These are phyloP conservation scores for Endocalyx cinctus DNA, from an alignment of 2,329 filamentous ascomycete genomes.

Conservation along the genomic window DNA sequence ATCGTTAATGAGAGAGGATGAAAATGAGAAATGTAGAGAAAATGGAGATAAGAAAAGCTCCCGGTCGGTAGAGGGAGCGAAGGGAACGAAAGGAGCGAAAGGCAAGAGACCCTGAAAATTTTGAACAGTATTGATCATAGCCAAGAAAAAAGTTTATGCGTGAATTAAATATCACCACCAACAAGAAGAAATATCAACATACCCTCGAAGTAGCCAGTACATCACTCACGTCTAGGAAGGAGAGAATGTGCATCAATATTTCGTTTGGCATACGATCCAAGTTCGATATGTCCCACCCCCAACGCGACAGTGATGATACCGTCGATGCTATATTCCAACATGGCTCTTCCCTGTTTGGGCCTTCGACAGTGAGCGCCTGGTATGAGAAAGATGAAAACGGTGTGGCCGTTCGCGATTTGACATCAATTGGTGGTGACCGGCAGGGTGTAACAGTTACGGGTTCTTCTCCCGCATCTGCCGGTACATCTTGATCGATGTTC, in stretches of 20 bases:
- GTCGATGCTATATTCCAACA: conserved; percentile 12
- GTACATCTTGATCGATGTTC: conserved; percentile 9
- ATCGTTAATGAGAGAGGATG: no score
- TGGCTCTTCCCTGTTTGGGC: conserved; percentile 10
- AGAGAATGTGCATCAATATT: conserved; percentile 50
- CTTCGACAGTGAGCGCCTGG: neutral
- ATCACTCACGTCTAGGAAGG: conserved; percentile 54
- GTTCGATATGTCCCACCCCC: conserved; percentile 20
- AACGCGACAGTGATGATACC: conserved; percentile 13
- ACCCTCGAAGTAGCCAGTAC: conserved; percentile 53
- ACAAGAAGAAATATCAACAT: conserved; percentile 30
- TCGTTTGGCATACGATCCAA: conserved; percentile 50
- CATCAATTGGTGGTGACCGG: no score
- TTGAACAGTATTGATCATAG: no score
- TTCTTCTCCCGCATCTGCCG: conserved; percentile 12
- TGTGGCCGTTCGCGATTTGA: no score
- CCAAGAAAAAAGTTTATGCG: no score
- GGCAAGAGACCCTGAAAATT: neutral
- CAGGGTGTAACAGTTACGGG: no score
- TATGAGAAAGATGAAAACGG: no score
- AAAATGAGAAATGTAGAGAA: neutral
- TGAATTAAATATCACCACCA: no score
- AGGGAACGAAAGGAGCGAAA: neutral
- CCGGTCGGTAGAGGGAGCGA: neutral
- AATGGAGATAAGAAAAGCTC: neutral